Base-by-base conservation (phyloP, 495 filamentous ascomycete genomes). In the Podospora conica region DNA sequence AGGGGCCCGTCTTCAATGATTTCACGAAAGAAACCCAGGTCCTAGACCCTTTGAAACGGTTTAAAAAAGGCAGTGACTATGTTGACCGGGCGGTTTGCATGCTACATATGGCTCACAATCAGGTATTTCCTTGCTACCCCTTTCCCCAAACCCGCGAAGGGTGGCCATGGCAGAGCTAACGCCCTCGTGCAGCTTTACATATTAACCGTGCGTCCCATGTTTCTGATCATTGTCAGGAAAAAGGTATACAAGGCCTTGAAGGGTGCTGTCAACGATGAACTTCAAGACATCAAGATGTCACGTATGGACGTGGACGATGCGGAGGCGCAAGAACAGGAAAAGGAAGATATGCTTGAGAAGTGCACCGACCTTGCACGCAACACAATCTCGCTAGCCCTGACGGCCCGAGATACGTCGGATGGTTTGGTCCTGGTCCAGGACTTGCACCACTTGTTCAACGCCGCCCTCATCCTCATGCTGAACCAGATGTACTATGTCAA, bases 401-500 rank as follows among this genome's bases (percentile, higher is more conserved):
- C 70, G 25, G 73, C 74, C 53, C 70, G 68, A 6, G 6, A 48
- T 18, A 1, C 1, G 15, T 8, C 40, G 11, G n/a, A 48, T 18
- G 40, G 40, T 8, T 18, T 48, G 18, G 15, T 78, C 10, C 69
- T 77, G 18, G 61, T 77, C 55, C 67, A 74, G 10, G 78, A 78
- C 18, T 71, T 79, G 60, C 80, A 82, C 69, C 71, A 77, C 61
- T 66, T 79, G 40, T 82, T 81, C 74, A 81, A 78, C 69, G 79
- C 79, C 9, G 78, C 77, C 60, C 68, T 80, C 55, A 70, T 79
- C 53, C 73, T 82, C 18, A 66, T 75, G 40, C 73, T 82, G 68
- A 69, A 76, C 48, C 72, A 75, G 56, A 73, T 79, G 25, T 55
- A 75, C 10, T 74, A 70, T 55, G 59, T 71, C 20, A 74, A 74